Percentiles rank a stretch among this genome's conserved stretches.
Evolutionary conservation across 345 rosid species (phyloP).

Genomic region (Psidium guajava): DNA sequence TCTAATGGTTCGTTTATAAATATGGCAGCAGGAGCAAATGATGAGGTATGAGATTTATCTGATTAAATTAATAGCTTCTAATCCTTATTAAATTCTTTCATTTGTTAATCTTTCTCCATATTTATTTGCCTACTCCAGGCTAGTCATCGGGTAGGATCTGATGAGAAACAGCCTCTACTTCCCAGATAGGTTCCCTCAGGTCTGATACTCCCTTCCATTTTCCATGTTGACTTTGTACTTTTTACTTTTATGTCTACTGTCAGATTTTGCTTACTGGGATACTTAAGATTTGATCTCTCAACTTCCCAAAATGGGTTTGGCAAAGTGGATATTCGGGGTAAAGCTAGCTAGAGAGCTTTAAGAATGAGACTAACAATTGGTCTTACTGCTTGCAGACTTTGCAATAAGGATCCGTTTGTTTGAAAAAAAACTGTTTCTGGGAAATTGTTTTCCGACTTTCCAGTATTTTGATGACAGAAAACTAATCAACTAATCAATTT

Average conservation of each 20-base stretch:
- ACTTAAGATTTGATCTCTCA: background rate
- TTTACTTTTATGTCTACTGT: background rate
- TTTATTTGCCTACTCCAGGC: conserved; percentile 4
- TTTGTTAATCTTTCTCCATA: background rate
- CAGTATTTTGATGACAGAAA: background rate
- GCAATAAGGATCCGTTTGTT: background rate
- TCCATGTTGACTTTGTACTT: background rate
- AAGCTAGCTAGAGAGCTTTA: background rate
- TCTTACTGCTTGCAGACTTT: background rate
- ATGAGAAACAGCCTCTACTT: conserved; percentile 19
- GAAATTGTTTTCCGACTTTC: background rate
- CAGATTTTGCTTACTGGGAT: background rate
- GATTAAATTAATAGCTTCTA: background rate
- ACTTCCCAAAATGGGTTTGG: background rate
- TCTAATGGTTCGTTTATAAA: conserved; percentile 15
- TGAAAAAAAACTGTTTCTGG: background rate
- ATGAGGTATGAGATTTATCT: conserved; percentile 8
- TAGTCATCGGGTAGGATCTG: conserved; percentile 4
- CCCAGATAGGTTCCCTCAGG: conserved; percentile 7
- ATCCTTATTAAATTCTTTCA: background rate
- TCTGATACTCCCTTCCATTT: background rate
- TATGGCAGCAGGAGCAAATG: conserved; percentile 18
- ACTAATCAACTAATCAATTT: background rate
- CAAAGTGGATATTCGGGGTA: background rate
- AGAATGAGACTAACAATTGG: background rate